Evolutionary conservation across 257 asterid genomes (phyloP), one percentile per base, ranked within the genome.

Genomic region (Nyctanthes arbortristis): DNA sequence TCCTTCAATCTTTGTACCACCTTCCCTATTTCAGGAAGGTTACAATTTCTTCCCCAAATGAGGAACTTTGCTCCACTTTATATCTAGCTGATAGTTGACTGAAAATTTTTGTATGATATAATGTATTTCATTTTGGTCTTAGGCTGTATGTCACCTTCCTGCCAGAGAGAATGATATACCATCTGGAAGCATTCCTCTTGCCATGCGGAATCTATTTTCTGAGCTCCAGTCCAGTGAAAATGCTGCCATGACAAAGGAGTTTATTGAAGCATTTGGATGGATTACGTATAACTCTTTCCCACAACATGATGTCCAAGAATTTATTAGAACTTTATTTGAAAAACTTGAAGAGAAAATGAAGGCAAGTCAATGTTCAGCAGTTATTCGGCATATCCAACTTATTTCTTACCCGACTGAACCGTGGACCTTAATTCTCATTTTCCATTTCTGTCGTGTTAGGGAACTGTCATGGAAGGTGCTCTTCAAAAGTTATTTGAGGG

Each of bases 191-290:
- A 84, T 84, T 74, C 68, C 89, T 37, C 66, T 81, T 62, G 89
- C 89, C 74, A 77, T 84, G 56, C 89, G 81, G 81, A 80, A 84
- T 71, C 76, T 84, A 66, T 84, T 84, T 71, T 76, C 69, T 73
- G 74, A 84, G 79, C 86, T 84, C 73, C 86, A 84, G 43, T 78
- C 72, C 73, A 73, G 77, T 34, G 84, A 81, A 11, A 67, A 33
- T 27, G 76, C 82, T 62, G 82, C 74, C 43, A 75, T 81, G 5
- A 81, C 86, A 62, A 76, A 78, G 77, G 86, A 84, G 75, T 66
- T 84, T 68, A 84, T 86, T 7, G 77, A 84, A 76, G 79, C 89
- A 22, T 84, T 84, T 79, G 89, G 89, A 49, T 84, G 89, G 89
- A 86, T 80, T 65, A 65, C 82, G 54, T 71, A 78, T 69, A 85